Evolutionary conservation across 1,139 yeast species (phyloP).

Genomic region (Candida tropicalis): DNA sequence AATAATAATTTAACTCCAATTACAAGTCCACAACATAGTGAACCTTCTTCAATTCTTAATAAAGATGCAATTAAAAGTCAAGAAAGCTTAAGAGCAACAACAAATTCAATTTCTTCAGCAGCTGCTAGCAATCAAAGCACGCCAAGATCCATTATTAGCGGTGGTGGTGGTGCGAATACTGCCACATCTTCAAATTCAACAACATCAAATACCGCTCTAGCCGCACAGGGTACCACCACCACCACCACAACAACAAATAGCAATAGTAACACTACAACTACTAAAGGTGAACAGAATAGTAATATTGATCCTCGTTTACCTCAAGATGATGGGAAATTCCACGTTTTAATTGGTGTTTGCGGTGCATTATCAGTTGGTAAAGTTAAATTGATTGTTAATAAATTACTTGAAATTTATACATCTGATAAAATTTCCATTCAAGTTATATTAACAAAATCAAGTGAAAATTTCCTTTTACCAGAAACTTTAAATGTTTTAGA

Average conservation of each 20-base stretch:
- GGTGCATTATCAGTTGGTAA: slow-evolving; percentile 84
- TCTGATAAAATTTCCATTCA: slow-evolving; percentile 76
- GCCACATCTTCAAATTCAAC: slow-evolving; percentile 7
- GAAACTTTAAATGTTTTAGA: slow-evolving; percentile 47
- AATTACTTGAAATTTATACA: slow-evolving; percentile 79
- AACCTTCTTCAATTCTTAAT: slow-evolving; percentile 1
- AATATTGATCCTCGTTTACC: slow-evolving; percentile 81
- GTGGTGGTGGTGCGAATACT: slow-evolving; percentile 10
- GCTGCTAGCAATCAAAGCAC: slow-evolving; percentile 11
- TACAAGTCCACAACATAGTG: slow-evolving; percentile 6
- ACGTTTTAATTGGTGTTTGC: slow-evolving; percentile 84
- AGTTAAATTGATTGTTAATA: slow-evolving; percentile 71
- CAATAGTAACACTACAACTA: slow-evolving; percentile 14
- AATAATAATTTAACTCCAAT: slow-evolving; percentile 5
- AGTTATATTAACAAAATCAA: slow-evolving; percentile 76
- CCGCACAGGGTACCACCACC: slow-evolving; percentile 7
- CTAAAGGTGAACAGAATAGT: slow-evolving; percentile 47
- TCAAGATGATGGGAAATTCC: slow-evolving; percentile 88
- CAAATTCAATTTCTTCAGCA: slow-evolving; percentile 7
- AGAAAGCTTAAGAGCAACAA: slow-evolving; percentile 12
- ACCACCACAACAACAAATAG: slow-evolving; percentile 9
- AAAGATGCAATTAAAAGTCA: slow-evolving; percentile 12
- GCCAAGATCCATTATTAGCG: slow-evolving; percentile 19
- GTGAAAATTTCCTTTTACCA: slow-evolving; percentile 77
- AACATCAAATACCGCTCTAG: slow-evolving; percentile 11